Percentiles rank a stretch among this genome's conserved stretches.
Evolutionary conservation across 768 basidiomycete genomes (phyloP).

Genomic region (Mycena sanguinolenta): DNA sequence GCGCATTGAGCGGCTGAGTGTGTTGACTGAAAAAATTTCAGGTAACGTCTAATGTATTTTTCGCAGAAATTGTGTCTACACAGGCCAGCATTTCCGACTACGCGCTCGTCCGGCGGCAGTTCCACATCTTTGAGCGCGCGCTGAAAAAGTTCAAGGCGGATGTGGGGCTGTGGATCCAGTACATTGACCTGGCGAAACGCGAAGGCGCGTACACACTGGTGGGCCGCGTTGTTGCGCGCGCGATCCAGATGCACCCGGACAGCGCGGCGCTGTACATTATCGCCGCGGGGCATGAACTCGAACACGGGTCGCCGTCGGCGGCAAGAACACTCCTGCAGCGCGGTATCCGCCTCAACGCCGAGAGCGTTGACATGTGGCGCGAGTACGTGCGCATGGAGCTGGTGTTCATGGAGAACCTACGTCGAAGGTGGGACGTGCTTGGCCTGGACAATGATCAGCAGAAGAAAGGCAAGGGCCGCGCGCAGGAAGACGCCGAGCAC

Average conservation of each 20-base stretch:
- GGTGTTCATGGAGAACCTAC: slow-evolving; percentile 83
- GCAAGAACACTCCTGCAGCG: slow-evolving; percentile 89
- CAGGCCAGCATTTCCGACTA: slow-evolving; percentile 85
- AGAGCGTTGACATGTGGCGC: slow-evolving; percentile 84
- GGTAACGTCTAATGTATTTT: slow-evolving; percentile 14
- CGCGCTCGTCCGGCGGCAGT: slow-evolving; percentile 85
- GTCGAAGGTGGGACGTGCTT: slow-evolving; percentile 83
- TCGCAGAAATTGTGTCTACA: slow-evolving; percentile 56
- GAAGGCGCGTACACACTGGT: slow-evolving; percentile 86
- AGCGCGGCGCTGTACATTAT: slow-evolving; percentile 85
- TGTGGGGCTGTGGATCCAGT: slow-evolving; percentile 89
- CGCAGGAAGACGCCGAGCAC: slow-evolving; percentile 33
- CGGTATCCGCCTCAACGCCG: slow-evolving; percentile 82
- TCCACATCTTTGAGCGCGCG: slow-evolving; percentile 93
- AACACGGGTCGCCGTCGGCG: slow-evolving; percentile 77
- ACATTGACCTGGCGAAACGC: slow-evolving; percentile 85
- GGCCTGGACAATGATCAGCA: slow-evolving; percentile 61
- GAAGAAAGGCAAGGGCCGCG: slow-evolving; percentile 48
- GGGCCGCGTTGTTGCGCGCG: slow-evolving; percentile 85
- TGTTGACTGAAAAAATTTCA: slow-evolving; percentile 37
- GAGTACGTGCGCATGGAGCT: slow-evolving; percentile 95
- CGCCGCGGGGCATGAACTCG: slow-evolving; percentile 86
- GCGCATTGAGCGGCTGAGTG: slow-evolving; percentile 79
- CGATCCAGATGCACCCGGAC: slow-evolving; percentile 89
- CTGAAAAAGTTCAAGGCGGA: slow-evolving; percentile 91